These are phyloP conservation scores for Collariella sp. DNA, from an alignment of 495 filamentous ascomycete genomes.

Conservation along the genomic window DNA sequence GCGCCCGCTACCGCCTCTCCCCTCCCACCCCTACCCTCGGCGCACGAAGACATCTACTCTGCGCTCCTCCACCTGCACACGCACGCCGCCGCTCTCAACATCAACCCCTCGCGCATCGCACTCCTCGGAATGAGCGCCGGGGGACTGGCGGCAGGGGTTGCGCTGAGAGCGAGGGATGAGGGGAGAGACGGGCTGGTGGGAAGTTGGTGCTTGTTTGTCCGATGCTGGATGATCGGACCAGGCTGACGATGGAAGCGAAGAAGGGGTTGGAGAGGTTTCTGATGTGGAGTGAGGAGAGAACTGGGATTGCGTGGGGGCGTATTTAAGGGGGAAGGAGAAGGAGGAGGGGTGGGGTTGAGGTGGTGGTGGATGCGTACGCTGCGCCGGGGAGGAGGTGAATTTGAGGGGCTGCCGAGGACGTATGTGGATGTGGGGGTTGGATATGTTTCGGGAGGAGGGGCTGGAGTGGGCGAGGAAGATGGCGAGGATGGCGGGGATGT, in stretches of 20 bases:
- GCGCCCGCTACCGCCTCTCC: slow-evolving; percentile 36
- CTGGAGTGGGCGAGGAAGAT: slow-evolving; percentile 33
- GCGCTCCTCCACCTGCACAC: slow-evolving; percentile 26
- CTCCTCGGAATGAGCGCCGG: slow-evolving; percentile 35
- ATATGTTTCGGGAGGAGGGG: slow-evolving; percentile 39
- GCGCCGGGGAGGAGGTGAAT: slow-evolving; percentile 27
- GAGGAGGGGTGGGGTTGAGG: slow-evolving; percentile 6
- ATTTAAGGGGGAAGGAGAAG: slow-evolving; percentile 20
- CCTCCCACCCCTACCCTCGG: slow-evolving; percentile 29
- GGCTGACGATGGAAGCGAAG: slow-evolving; percentile 15
- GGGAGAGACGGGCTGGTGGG: slow-evolving; percentile 20
- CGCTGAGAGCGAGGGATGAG: slow-evolving; percentile 29
- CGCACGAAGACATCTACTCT: slow-evolving; percentile 31
- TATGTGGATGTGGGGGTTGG: slow-evolving; percentile 34
- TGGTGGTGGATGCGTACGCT: slow-evolving; percentile 30
- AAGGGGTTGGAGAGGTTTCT: slow-evolving; percentile 19
- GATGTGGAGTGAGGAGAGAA: slow-evolving; percentile 30
- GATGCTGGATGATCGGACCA: slow-evolving; percentile 38
- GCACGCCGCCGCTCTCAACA: slow-evolving; percentile 17
- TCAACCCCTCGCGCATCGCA: slow-evolving; percentile 33
- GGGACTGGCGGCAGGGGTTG: slow-evolving; percentile 27
- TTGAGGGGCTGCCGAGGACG: slow-evolving; percentile 28
- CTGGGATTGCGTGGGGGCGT: slow-evolving; percentile 28
- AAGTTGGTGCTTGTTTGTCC: slow-evolving; percentile 32
- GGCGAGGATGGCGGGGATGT: slow-evolving; percentile 31